Percentiles rank a stretch among this genome's conserved stretches.
Evolutionary conservation across 1,284 basidiomycete genomes (phyloP).

Genomic region (Somion occarium): DNA sequence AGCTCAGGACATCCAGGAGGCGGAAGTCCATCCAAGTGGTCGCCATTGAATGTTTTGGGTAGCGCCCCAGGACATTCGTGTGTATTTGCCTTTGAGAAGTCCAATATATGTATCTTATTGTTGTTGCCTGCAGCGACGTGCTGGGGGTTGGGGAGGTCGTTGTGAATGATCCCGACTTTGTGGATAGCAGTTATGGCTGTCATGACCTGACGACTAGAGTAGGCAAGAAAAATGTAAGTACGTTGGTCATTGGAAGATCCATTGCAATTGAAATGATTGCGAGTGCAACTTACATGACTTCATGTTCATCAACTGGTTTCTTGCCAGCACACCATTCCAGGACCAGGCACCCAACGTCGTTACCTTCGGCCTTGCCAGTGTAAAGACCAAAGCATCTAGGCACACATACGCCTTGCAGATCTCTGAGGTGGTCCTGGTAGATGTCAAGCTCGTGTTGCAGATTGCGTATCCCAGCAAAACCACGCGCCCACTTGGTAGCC

Average conservation of each 20-base stretch:
- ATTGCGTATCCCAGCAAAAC: not conserved
- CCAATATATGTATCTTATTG: not conserved
- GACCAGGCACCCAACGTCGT: not conserved
- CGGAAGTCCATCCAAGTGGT: not conserved
- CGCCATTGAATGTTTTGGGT: not conserved
- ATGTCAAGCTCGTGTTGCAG: not conserved
- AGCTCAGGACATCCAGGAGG: not conserved
- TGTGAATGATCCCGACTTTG: not conserved
- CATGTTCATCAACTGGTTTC: not conserved
- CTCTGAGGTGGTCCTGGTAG: not conserved
- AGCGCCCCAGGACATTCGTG: not conserved
- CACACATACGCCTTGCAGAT: not conserved
- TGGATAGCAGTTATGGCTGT: not conserved
- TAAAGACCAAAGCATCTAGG: not conserved
- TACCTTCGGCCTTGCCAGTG: not conserved
- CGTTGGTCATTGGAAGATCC: not conserved
- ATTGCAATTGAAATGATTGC: not conserved
- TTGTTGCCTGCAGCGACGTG: not conserved
- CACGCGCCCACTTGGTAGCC: slow-evolving; percentile 1
- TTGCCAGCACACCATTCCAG: not conserved
- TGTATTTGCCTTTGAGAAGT: not conserved
- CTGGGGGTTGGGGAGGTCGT: not conserved
- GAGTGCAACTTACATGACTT: not conserved
- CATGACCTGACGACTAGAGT: not conserved
- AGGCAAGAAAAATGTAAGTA: too few relatives aligned